phyloP scores from a whole-genome alignment of 139 green algal species.

The Coccomyxa sp. region DNA sequence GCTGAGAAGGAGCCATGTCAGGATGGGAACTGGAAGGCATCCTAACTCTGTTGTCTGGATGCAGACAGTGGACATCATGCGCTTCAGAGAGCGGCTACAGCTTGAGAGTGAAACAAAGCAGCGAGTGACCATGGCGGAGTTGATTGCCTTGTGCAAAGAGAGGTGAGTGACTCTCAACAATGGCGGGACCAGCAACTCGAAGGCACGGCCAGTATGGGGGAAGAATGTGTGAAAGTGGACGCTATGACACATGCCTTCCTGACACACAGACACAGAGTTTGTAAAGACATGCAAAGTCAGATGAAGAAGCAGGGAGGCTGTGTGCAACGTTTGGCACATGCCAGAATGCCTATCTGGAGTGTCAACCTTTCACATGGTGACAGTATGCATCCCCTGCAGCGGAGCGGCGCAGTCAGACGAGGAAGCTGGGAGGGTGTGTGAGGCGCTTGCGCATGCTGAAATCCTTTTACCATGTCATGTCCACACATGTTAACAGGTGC shows the following conservation, averaged over 20 bases:
- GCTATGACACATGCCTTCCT: no score
- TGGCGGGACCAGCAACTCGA: no score
- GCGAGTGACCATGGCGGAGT: not conserved
- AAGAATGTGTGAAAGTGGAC: no score
- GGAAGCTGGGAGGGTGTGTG: conserved; percentile 24
- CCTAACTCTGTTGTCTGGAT: not conserved
- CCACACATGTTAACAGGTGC: not conserved
- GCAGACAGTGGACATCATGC: not conserved
- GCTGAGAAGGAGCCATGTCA: not conserved
- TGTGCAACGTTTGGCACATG: not conserved
- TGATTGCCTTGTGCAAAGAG: conserved; percentile 6
- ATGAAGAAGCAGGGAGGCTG: not conserved
- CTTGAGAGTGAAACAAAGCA: not conserved
- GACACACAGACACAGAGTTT: no score
- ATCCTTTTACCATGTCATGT: not conserved
- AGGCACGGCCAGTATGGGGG: no score
- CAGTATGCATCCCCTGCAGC: no score
- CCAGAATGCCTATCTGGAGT: not conserved
- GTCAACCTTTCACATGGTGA: not conserved
- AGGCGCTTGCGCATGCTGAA: conserved; percentile 18
- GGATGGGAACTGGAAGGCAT: not conserved
- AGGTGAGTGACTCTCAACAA: no score
- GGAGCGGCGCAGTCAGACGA: conserved; percentile 5
- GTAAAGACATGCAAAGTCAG: not conserved
- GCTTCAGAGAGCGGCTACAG: not conserved